Conservation (phyloP, 2,329 filamentous ascomycete species). For the Aquanectria penicillioides region DNA sequence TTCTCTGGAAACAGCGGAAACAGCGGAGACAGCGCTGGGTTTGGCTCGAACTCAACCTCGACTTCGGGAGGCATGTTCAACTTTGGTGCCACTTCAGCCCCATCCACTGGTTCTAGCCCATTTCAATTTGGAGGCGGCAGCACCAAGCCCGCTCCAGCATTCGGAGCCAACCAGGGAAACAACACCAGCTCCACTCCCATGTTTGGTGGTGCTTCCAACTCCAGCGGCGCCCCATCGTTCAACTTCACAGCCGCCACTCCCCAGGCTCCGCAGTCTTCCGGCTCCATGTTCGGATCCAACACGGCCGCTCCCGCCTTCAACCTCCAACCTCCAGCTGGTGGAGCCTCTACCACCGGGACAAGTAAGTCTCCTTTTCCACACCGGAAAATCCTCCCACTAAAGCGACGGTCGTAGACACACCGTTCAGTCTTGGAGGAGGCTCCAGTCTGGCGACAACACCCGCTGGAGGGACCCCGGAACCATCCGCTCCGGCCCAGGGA, state of each 20-base stretch:
- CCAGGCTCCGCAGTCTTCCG: conserved; percentile 41
- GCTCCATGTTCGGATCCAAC: conserved; percentile 47
- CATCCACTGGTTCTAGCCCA: conserved; percentile 39
- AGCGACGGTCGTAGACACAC: conserved; percentile 62
- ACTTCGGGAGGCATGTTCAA: conserved; percentile 48
- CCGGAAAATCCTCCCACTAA: conserved; percentile 57
- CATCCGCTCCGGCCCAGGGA: conserved; percentile 57
- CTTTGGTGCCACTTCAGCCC: conserved; percentile 48
- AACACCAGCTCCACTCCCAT: conserved; percentile 36
- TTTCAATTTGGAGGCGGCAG: conserved; percentile 52
- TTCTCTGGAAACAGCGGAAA: conserved; percentile 49
- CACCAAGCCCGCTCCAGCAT: conserved; percentile 38
- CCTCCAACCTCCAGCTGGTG: conserved; percentile 55
- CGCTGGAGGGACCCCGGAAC: conserved; percentile 67
- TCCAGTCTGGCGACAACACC: conserved; percentile 71
- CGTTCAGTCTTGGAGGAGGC: conserved; percentile 66
- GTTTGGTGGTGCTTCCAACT: conserved; percentile 45
- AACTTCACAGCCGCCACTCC: conserved; percentile 51
- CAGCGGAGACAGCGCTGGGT: conserved; percentile 35
- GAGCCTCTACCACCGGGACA: conserved; percentile 57
- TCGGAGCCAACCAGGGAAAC: conserved; percentile 41
- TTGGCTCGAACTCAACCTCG: conserved; percentile 32
- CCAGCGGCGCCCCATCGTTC: conserved; percentile 47
- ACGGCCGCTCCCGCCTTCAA: conserved; percentile 49
- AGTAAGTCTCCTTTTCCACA: conserved; percentile 56